Conservation (phyloP, 352 stramenopile genomes). For the Sclerospora graminicola region DNA sequence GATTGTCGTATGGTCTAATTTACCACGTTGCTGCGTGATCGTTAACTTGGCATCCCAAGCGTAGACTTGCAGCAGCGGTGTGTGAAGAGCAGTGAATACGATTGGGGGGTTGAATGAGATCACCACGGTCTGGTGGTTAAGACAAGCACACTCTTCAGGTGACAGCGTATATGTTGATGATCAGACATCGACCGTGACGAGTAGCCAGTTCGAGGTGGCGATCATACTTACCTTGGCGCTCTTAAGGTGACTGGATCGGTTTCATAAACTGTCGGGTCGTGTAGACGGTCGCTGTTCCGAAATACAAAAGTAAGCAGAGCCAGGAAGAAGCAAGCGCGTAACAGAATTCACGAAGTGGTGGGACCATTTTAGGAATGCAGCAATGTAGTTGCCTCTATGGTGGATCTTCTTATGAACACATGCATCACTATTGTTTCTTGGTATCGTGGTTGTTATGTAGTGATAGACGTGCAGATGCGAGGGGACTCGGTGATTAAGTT, state of each 20-base stretch:
- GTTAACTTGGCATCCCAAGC: conserved; percentile 5
- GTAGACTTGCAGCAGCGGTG: conserved; percentile 8
- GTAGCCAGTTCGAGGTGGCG: conserved; percentile 4
- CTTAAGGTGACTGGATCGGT: conserved; percentile 9
- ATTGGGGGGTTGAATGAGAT: conserved; percentile 4
- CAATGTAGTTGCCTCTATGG: conserved; percentile 19
- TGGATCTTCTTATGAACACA: conserved; percentile 15
- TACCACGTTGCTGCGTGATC: conserved; percentile 4
- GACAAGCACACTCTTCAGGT: conserved; percentile 5
- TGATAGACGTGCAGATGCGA: conserved; percentile 14
- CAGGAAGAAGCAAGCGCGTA: conserved; percentile 13
- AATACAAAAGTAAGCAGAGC: conserved; percentile 16
- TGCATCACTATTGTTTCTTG: conserved; percentile 3
- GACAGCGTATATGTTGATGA: conserved; percentile 6
- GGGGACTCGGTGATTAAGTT: conserved; percentile 70
- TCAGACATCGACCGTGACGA: conserved; percentile 1
- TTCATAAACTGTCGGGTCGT: conserved; percentile 4
- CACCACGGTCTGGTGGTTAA: conserved; percentile 2
- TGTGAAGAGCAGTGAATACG: conserved; percentile 13
- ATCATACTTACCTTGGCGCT: conserved; percentile 2
- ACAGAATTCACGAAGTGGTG: conserved; percentile 12
- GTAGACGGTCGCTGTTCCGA: background rate
- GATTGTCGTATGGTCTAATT: conserved; percentile 10
- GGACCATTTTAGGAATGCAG: conserved; percentile 23
- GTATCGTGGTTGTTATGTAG: conserved; percentile 2